Evolutionary conservation across 352 stramenopile genomes (phyloP).

Genomic region (Phytophthora palmivora): DNA sequence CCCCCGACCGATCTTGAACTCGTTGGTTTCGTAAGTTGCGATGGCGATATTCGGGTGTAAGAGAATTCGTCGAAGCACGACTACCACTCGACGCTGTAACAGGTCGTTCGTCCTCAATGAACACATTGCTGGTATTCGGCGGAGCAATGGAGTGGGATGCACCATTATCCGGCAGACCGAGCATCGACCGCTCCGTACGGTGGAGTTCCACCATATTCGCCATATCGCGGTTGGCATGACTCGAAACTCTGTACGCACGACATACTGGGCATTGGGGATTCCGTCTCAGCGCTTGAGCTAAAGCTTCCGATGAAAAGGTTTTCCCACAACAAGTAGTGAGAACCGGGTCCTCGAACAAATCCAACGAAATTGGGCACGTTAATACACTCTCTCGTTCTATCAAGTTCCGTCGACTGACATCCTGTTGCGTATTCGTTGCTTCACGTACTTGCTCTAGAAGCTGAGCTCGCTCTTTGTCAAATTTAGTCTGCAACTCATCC

Average conservation of each 20-base stretch:
- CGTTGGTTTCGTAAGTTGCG: conserved; percentile 5
- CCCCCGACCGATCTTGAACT: conserved; percentile 8
- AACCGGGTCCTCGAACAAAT: conserved; percentile 36
- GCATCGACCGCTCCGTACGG: conserved; percentile 14
- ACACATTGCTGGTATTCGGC: neutral
- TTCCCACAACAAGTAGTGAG: conserved; percentile 32
- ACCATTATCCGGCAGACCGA: conserved; percentile 15
- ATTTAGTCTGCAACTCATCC: conserved; percentile 5
- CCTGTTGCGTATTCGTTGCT: conserved; percentile 5
- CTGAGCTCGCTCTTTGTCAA: conserved; percentile 24
- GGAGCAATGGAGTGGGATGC: neutral
- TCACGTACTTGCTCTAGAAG: conserved; percentile 26
- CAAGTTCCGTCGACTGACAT: conserved; percentile 13
- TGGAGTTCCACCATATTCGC: conserved; percentile 33
- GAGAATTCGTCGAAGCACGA: neutral
- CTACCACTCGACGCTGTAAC: too few relatives aligned
- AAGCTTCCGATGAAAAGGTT: conserved; percentile 26
- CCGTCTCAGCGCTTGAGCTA: conserved; percentile 13
- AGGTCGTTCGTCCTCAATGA: too few relatives aligned
- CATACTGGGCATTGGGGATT: conserved; percentile 28
- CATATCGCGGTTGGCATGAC: conserved; percentile 23
- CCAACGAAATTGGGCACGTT: conserved; percentile 34
- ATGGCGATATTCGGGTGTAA: neutral
- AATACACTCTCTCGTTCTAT: conserved; percentile 20
- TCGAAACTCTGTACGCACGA: conserved; percentile 11